Evolutionary conservation across 1,284 basidiomycete genomes (phyloP).

Genomic region (Leccinum ponderosum): DNA sequence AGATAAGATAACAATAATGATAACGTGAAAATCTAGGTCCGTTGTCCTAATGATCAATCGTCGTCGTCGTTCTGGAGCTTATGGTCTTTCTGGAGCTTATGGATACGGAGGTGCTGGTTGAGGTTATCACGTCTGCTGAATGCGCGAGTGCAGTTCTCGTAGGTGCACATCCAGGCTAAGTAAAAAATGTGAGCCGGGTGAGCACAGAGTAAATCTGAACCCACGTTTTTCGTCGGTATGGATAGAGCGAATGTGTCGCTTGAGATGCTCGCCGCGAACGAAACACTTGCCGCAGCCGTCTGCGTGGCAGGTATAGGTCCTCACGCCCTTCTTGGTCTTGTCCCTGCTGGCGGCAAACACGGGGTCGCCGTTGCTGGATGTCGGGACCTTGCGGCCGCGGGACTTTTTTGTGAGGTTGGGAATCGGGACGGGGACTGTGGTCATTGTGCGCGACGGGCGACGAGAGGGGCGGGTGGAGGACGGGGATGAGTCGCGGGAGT

Average conservation of each 20-base stretch:
- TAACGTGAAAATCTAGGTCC: slow-evolving; percentile 3
- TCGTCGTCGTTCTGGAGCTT: slow-evolving; percentile 23
- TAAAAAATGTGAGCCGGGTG: not conserved
- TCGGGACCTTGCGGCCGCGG: slow-evolving; percentile 71
- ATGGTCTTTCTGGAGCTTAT: slow-evolving; percentile 46
- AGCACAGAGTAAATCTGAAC: slow-evolving; percentile 19
- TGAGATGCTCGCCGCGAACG: slow-evolving; percentile 66
- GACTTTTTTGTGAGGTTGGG: slow-evolving; percentile 78
- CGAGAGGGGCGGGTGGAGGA: slow-evolving; percentile 16
- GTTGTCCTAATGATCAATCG: slow-evolving; percentile 11
- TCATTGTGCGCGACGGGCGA: slow-evolving; percentile 23
- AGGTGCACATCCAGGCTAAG: slow-evolving; percentile 65
- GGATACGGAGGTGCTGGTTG: slow-evolving; percentile 74
- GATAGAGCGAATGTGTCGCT: slow-evolving; percentile 64
- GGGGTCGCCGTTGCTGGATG: slow-evolving; percentile 28
- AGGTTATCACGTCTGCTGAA: slow-evolving; percentile 85
- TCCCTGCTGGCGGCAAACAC: slow-evolving; percentile 27
- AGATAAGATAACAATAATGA: slow-evolving; percentile 25
- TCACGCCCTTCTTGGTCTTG: slow-evolving; percentile 36
- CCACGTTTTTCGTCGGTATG: slow-evolving; percentile 72
- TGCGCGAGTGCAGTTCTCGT: slow-evolving; percentile 67
- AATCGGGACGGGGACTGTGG: slow-evolving; percentile 54
- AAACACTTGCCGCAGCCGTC: slow-evolving; percentile 57
- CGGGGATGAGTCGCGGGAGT: not conserved
- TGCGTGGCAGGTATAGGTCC: slow-evolving; percentile 53